Base-by-base conservation (phyloP, 164 flowering plant genomes). In the Nymphaea colorata region DNA sequence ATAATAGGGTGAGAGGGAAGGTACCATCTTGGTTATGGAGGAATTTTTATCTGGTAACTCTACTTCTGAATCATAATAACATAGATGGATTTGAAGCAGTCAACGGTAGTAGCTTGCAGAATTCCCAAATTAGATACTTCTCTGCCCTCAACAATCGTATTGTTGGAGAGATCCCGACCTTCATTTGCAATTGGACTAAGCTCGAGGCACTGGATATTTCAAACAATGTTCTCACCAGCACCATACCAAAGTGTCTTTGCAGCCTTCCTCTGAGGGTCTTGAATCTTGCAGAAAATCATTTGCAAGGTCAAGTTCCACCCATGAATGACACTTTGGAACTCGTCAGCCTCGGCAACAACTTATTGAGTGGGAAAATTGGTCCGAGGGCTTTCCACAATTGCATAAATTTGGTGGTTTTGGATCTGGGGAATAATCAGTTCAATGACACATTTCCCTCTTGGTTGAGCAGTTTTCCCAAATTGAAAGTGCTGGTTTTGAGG, bases 401-500 rank as follows among this genome's bases (percentile, higher is more conserved):
- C 72, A 57, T 1, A 6, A 11, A 11, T 17, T 68, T 92, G 42
- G 81, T 85, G 76, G 85, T 86, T 59, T 69, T 89, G 18, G 76
- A 83, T 65, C 68, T 87, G 43, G 95, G 91, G 8, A 82, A 77
- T 69, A 91, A 91, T 65, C 62, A 44, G 41, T 65, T 91, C 0
- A 59, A 36, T 5, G 90, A 77, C 43, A 67, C 5, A 0, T 91
- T 84, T 67, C 93, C 95, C 4, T 84, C 71, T 62, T 66, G 65
- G 68, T 72, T 91, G 75, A 80, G 71, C 36, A 74, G 43, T 25
- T 55, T 75, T 44, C 6, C 80, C 45, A 66, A 62, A 2, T 66
- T 91, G 73, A 82, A 81, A 0, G 88, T 87, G 16, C 84, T 91
- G 61, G 81, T 86, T 62, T 42, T 91, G 71, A 76, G 87, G 0